phyloP scores from a whole-genome alignment of 345 rosid species.

The Eucalyptus cladocalyx region DNA sequence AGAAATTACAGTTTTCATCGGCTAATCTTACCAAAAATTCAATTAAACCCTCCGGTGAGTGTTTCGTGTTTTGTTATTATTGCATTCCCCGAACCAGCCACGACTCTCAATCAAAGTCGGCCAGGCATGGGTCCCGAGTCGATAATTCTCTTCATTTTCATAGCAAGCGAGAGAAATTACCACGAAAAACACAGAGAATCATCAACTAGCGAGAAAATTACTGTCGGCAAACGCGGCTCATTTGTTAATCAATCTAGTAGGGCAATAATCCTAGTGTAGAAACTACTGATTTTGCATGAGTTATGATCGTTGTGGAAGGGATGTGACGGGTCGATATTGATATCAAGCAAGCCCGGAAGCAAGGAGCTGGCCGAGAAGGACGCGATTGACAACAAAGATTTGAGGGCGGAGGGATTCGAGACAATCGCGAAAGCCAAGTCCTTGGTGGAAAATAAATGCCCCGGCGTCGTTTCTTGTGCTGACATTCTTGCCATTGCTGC shows the following conservation, averaged over 20 bases:
- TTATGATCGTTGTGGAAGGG: conserved; percentile 23
- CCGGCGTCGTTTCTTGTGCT: conserved; percentile 77
- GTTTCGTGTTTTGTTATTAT: background rate
- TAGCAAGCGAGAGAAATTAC: background rate
- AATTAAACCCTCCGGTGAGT: background rate
- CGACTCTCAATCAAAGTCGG: background rate
- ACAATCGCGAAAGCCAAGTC: conserved; percentile 49
- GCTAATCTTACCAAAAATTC: background rate
- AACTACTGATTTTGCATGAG: background rate
- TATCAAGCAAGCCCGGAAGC: conserved; percentile 47
- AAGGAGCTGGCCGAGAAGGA: conserved; percentile 60
- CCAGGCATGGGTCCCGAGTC: background rate
- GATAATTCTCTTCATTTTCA: background rate
- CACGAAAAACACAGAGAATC: accelerated
- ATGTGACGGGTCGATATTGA: conserved; percentile 73
- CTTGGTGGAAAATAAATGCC: conserved; percentile 70
- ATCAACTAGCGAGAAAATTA: background rate
- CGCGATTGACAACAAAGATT: conserved; percentile 53
- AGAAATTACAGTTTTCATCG: background rate
- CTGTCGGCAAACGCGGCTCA: accelerated
- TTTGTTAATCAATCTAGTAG: background rate
- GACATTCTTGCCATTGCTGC: conserved; percentile 83
- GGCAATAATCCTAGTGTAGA: background rate
- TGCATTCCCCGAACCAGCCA: background rate
- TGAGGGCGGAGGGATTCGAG: conserved; percentile 60